Evolutionary conservation across 768 basidiomycete species (phyloP).

Genomic region (Kwoniella botswanensis): DNA sequence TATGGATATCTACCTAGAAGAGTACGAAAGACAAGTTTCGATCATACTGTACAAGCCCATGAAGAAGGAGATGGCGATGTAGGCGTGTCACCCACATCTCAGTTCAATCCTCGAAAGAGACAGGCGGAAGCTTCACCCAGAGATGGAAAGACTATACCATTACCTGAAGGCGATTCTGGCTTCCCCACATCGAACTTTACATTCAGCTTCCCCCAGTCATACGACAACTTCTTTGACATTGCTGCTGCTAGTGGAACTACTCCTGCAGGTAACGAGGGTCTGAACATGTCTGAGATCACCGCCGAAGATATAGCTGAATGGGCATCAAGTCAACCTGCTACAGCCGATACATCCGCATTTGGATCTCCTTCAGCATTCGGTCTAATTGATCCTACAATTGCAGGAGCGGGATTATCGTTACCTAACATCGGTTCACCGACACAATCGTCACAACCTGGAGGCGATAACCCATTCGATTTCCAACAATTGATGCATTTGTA

Average conservation of each 20-base stretch:
- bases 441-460: slow-evolving; percentile 21
- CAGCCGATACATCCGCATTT: slow-evolving; percentile 35
- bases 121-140: slow-evolving; percentile 53
- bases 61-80: slow-evolving; percentile 65
- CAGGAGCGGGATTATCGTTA: slow-evolving; percentile 18
- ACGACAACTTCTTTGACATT: slow-evolving; percentile 58
- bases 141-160: slow-evolving; percentile 27
- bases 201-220: slow-evolving; percentile 54
- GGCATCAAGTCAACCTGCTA: slow-evolving; percentile 38
- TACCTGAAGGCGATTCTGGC: slow-evolving; percentile 39
- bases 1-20: slow-evolving; percentile 71
- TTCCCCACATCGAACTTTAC: slow-evolving; percentile 58
- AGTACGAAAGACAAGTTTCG: slow-evolving; percentile 92
- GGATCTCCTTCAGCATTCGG: slow-evolving; percentile 34
- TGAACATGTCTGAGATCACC: slow-evolving; percentile 13
- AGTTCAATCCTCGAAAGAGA: slow-evolving; percentile 56
- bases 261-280: slow-evolving; percentile 31
- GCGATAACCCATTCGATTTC: slow-evolving; percentile 54
- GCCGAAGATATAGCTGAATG: slow-evolving; percentile 27
- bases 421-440: slow-evolving; percentile 23
- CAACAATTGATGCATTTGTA: slow-evolving; percentile 59
- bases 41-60: slow-evolving; percentile 81
- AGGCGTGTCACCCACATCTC: slow-evolving; percentile 17
- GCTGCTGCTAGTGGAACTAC: slow-evolving; percentile 49
- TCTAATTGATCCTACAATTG: not conserved